These are phyloP conservation scores for Kwoniella mangroviensis DNA, from an alignment of 768 basidiomycete species.

Conservation along the genomic window DNA sequence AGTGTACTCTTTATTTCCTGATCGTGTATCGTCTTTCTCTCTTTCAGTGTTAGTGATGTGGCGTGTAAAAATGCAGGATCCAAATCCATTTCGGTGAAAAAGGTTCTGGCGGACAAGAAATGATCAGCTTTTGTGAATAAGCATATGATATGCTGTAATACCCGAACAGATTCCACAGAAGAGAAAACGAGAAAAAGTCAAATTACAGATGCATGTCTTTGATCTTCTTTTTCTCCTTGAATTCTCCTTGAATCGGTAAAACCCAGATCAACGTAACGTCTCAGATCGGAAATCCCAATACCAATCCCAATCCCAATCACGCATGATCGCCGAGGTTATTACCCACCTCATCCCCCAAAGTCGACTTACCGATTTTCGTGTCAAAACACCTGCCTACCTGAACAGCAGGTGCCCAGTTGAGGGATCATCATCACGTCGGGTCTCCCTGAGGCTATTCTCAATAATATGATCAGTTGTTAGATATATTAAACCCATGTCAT, in stretches of 20 bases:
- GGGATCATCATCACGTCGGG: no score
- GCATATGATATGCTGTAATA: background rate
- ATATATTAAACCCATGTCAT: no score
- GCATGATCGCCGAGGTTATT: conserved; percentile 9
- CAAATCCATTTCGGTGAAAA: background rate
- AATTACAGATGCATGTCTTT: background rate
- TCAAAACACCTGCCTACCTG: no score
- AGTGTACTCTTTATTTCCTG: no score
- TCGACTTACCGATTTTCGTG: background rate
- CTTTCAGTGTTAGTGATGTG: no score
- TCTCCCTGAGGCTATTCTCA: no score
- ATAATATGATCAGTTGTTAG: no score
- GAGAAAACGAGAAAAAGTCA: no score
- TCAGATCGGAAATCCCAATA: background rate
- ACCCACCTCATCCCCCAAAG: background rate
- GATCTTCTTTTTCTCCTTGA: background rate
- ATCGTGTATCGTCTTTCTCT: no score
- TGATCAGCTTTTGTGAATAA: background rate
- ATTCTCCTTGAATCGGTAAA: background rate
- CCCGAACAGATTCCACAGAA: no score
- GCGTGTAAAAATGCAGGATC: no score
- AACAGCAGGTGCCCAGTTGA: no score
- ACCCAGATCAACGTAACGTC: background rate
- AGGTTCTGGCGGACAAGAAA: background rate
- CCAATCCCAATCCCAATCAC: background rate